Evolutionary conservation across 257 asterid genomes (phyloP).

Genomic region (Parsonsia alboflavescens): DNA sequence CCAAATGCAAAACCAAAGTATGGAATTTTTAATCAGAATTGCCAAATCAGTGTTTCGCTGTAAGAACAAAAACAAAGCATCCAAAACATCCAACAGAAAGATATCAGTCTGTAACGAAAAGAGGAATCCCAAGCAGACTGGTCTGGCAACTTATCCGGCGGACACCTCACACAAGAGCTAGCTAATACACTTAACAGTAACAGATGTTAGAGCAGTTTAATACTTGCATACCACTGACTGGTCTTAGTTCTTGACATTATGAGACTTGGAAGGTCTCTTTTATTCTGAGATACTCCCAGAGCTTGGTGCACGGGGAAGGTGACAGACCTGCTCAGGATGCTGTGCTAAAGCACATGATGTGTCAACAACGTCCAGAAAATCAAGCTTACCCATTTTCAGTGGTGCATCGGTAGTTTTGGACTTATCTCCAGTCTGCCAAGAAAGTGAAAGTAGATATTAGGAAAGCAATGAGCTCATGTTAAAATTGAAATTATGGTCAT

Average conservation of each 20-base stretch:
- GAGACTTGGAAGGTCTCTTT: neutral
- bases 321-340: slow-evolving; percentile 14
- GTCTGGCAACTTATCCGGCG: too few relatives aligned
- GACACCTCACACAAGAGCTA: too few relatives aligned
- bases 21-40: too few relatives aligned
- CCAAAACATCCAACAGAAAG: neutral
- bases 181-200: neutral
- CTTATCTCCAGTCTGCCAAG: slow-evolving; percentile 11
- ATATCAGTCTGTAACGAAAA: neutral
- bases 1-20: too few relatives aligned
- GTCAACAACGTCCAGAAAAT: slow-evolving; percentile 9
- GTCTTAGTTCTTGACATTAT: neutral
- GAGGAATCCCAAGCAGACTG: too few relatives aligned
- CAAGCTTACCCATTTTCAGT: slow-evolving; percentile 7
- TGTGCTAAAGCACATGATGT: slow-evolving; percentile 2
- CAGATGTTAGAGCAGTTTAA: slow-evolving; percentile 3
- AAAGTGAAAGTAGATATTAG: slow-evolving; percentile 2
- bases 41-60: neutral
- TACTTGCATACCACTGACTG: neutral
- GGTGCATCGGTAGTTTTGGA: neutral
- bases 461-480: neutral
- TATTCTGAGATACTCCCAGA: neutral
- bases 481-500: neutral
- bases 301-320: neutral
- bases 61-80: neutral